Conservation (phyloP, 805 yeast species). For the Suhomyces tanzawaensis region DNA sequence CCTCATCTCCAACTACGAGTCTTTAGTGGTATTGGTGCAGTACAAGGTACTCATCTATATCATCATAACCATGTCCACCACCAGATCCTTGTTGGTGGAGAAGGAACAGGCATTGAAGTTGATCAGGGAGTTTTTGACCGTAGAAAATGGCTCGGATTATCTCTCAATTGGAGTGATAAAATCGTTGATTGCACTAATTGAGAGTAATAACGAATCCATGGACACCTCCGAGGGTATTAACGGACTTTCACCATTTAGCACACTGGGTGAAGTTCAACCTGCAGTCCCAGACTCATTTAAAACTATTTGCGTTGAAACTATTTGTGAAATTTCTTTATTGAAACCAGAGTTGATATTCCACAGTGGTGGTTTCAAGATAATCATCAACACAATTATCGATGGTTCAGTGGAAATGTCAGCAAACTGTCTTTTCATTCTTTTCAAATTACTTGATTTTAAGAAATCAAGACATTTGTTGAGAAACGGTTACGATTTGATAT, state of each 20-base stretch:
- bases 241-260: conserved; percentile 1
- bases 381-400: conserved; percentile 36
- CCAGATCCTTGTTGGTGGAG: conserved; percentile 53
- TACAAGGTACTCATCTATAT: conserved; percentile 61
- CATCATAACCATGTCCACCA: conserved; percentile 62
- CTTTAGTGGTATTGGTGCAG: conserved; percentile 52
- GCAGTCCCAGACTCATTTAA: conserved; percentile 34
- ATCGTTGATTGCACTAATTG: conserved; percentile 46
- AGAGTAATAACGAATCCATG: conserved; percentile 7
- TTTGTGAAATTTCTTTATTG: conserved; percentile 35
- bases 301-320: conserved; percentile 42
- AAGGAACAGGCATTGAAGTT: conserved; percentile 76
- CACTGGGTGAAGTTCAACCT: neutral
- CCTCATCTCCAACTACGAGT: conserved; percentile 52
- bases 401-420: conserved; percentile 19
- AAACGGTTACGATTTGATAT: conserved; percentile 60
- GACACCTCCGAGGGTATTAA: neutral
- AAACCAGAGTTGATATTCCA: conserved; percentile 45
- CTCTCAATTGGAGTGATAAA: conserved; percentile 63
- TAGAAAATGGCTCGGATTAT: conserved; percentile 48
- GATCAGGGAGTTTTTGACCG: conserved; percentile 57
- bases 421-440: conserved; percentile 41
- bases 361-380: conserved; percentile 53
- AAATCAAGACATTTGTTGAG: conserved; percentile 51
- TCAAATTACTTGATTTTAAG: conserved; percentile 58